A percentile compares a stretch with the other conserved stretches of the same genome.
These are phyloP conservation scores for Selaginella moellendorffii DNA, from an alignment of 75 land plant species.

Conservation along the genomic window DNA sequence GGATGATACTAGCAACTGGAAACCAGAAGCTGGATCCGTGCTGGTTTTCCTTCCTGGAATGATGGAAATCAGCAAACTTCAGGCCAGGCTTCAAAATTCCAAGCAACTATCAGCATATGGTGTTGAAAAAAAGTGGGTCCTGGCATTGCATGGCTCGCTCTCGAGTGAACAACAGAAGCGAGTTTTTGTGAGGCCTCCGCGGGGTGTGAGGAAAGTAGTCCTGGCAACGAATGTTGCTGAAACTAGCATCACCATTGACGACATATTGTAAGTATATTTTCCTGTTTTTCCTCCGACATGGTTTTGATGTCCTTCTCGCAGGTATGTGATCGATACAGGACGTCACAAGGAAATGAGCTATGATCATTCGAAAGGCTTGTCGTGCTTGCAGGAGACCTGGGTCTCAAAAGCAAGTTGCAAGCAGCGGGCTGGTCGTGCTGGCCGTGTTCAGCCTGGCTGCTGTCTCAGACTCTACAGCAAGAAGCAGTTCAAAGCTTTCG, in stretches of 20 bases:
- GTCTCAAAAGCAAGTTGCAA: constrained; percentile 16
- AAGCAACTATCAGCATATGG: constrained; percentile 14
- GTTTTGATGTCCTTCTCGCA: constrained; percentile 6
- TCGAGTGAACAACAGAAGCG: constrained; percentile 32
- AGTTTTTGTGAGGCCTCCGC: constrained; percentile 23
- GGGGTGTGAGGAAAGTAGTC: constrained; percentile 21
- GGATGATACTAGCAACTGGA: constrained; percentile 10
- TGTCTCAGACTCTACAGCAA: constrained; percentile 14
- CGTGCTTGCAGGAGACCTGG: constrained; percentile 26
- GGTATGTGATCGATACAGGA: constrained; percentile 29
- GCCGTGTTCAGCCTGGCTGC: constrained; percentile 21
- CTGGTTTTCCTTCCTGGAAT: constrained; percentile 27
- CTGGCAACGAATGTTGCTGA: constrained; percentile 29
- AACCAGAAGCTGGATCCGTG: constrained; percentile 12
- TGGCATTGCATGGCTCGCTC: constrained; percentile 25
- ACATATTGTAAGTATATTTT: constrained; percentile 18
- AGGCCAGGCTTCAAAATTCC: constrained; percentile 19
- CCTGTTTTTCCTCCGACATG: not conserved
- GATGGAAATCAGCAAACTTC: constrained; percentile 22
- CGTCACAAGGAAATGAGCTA: constrained; percentile 32
- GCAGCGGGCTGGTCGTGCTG: constrained; percentile 21
- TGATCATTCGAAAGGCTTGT: constrained; percentile 27
- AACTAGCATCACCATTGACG: constrained; percentile 27
- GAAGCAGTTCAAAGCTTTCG: constrained; percentile 10
- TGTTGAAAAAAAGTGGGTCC: constrained; percentile 16